These are phyloP conservation scores for Saturnispora hagleri DNA, from an alignment of 805 yeast genomes.

Conservation along the genomic window DNA sequence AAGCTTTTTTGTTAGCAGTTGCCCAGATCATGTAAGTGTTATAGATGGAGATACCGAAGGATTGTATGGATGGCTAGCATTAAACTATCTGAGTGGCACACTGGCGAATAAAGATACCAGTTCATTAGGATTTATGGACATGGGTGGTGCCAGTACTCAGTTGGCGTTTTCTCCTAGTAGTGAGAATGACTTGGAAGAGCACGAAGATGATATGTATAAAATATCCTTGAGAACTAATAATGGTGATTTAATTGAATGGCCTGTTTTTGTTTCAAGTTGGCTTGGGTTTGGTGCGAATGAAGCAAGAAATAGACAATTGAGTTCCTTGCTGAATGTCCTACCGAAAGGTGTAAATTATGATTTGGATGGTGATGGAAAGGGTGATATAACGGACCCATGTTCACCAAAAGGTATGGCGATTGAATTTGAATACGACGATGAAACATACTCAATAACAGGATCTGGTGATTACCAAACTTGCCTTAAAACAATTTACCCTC, in stretches of 20 bases:
- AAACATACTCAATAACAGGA: conserved; percentile 50
- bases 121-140: conserved; percentile 91
- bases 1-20: conserved; percentile 46
- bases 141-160: conserved; percentile 99
- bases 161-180: conserved; percentile 83
- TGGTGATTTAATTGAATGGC: conserved; percentile 70
- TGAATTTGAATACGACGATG: conserved; percentile 39
- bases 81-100: conserved; percentile 72
- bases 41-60: conserved; percentile 96
- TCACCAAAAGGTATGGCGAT: conserved; percentile 54
- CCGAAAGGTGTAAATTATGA: conserved; percentile 39
- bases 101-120: conserved; percentile 40
- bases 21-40: conserved; percentile 66
- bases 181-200: conserved; percentile 48
- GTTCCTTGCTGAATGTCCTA: conserved; percentile 38
- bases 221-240: conserved; percentile 58
- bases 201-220: conserved; percentile 62
- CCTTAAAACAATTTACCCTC: conserved; percentile 60
- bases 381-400: conserved; percentile 64
- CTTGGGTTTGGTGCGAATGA: conserved; percentile 96
- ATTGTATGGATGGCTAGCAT: conserved; percentile 87
- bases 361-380: conserved; percentile 37
- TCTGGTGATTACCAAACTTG: conserved; percentile 75
- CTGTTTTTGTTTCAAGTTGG: conserved; percentile 93
- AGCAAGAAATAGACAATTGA: conserved; percentile 69